Conservation (phyloP, 805 yeast genomes). For the Metschnikowia chrysomelidarum region DNA sequence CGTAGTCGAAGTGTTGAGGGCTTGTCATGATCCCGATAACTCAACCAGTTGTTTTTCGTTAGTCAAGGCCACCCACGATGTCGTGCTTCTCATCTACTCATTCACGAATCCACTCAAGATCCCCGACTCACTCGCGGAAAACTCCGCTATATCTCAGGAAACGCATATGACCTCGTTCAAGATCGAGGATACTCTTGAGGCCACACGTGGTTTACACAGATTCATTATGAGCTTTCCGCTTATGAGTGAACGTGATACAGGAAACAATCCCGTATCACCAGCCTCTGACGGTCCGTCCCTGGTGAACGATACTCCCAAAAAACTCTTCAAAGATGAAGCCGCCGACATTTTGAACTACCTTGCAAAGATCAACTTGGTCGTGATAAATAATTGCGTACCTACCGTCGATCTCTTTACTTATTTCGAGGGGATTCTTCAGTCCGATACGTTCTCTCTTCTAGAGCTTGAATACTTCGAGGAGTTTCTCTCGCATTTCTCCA, state of each 20-base stretch:
- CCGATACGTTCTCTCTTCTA: slow-evolving; percentile 7
- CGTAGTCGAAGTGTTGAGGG: slow-evolving; percentile 11
- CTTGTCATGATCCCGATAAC: slow-evolving; percentile 8
- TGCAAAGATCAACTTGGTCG: slow-evolving; percentile 12
- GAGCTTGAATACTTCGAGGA: slow-evolving; percentile 18
- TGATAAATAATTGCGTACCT: slow-evolving; percentile 18
- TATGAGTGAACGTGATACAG: slow-evolving; percentile 1
- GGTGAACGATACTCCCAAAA: slow-evolving; percentile 13
- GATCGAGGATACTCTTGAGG: slow-evolving; percentile 8
- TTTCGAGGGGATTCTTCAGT: slow-evolving; percentile 26
- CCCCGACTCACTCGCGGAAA: slow-evolving; percentile 8
- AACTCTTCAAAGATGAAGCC: slow-evolving; percentile 11
- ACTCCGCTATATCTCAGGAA: slow-evolving; percentile 1
- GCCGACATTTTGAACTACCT: slow-evolving; percentile 10
- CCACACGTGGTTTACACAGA: slow-evolving; percentile 9
- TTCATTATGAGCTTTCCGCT: slow-evolving; percentile 4
- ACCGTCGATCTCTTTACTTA: slow-evolving; percentile 29
- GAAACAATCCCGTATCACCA: no score
- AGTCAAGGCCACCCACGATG: slow-evolving; percentile 13
- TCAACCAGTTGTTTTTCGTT: slow-evolving; percentile 12
- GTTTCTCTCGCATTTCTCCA: slow-evolving; percentile 15
- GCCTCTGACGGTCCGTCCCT: background rate
- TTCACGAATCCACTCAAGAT: slow-evolving; percentile 18
- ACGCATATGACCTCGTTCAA: slow-evolving; percentile 3
- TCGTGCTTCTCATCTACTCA: slow-evolving; percentile 13